These are phyloP conservation scores for Trametes pubescens DNA, from an alignment of 1,284 basidiomycete genomes.

Conservation along the genomic window DNA sequence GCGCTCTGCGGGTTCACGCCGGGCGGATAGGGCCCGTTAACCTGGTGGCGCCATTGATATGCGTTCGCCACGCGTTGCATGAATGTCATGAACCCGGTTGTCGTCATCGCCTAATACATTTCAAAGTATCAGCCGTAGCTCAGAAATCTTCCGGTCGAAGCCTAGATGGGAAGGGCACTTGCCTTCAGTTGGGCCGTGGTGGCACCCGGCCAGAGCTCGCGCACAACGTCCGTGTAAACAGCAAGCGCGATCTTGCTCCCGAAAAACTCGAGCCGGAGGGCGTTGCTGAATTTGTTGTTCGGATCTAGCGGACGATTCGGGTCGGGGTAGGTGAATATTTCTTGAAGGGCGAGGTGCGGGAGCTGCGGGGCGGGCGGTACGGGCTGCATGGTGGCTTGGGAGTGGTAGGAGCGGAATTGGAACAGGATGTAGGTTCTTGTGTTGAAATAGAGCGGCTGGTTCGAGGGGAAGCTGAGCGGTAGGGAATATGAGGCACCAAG, in stretches of 20 bases:
- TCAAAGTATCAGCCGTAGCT: background rate
- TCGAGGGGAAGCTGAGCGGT: background rate
- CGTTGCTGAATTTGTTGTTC: background rate
- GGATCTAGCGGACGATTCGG: background rate
- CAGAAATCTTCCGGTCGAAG: background rate
- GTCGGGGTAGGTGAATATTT: slow-evolving; percentile 6
- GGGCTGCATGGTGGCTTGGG: background rate
- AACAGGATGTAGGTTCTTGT: background rate
- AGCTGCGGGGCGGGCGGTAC: background rate
- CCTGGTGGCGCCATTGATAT: background rate
- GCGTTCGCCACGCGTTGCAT: background rate
- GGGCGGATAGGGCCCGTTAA: background rate
- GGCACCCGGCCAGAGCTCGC: background rate
- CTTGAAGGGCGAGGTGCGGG: background rate
- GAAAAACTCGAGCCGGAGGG: slow-evolving; percentile 2
- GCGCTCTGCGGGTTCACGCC: background rate
- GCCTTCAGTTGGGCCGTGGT: background rate
- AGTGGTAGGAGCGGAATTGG: background rate
- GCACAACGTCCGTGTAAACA: slow-evolving; percentile 1
- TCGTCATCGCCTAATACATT: background rate
- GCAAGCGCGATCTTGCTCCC: background rate
- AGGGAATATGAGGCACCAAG: background rate
- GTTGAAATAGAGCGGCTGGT: slow-evolving; percentile 5
- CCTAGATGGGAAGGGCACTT: background rate
- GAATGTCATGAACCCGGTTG: background rate